These are phyloP conservation scores for Drechslerella coelobrocha DNA, from an alignment of 2,329 filamentous ascomycete genomes.

Conservation along the genomic window DNA sequence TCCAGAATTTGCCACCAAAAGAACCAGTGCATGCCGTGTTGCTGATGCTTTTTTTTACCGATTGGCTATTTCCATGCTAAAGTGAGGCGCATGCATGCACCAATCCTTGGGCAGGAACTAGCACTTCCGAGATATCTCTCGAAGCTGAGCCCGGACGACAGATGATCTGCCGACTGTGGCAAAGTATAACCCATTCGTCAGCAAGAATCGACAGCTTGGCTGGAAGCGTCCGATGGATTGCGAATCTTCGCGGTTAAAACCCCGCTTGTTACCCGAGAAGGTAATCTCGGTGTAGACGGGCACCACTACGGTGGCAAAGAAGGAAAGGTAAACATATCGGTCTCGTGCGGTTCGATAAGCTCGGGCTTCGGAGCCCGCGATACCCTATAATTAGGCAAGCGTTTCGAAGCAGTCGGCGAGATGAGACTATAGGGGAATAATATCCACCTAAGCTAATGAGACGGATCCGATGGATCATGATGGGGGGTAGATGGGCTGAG, in stretches of 20 bases:
- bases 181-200: constrained; percentile 32
- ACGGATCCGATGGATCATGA: background rate
- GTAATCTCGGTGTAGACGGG: constrained; percentile 5
- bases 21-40: constrained; percentile 13
- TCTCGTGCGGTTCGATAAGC: background rate
- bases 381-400: no score
- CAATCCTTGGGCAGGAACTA: constrained; percentile 1
- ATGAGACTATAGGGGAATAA: no score
- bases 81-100: background rate
- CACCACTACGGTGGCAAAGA: constrained; percentile 28
- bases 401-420: no score
- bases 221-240: constrained; percentile 9
- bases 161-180: constrained; percentile 20
- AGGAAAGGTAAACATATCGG: background rate
- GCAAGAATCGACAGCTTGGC: constrained; percentile 2
- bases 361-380: constrained; percentile 15
- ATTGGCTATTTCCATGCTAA: background rate
- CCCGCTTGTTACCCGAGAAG: background rate
- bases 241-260: constrained; percentile 16
- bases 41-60: background rate
- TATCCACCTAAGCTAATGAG: no score
- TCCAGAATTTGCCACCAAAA: constrained; percentile 23
- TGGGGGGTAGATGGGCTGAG: constrained; percentile 17
- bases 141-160: background rate
- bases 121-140: background rate